Evolutionary conservation across 1,284 basidiomycete genomes (phyloP).

Genomic region (Malassezia globosa): DNA sequence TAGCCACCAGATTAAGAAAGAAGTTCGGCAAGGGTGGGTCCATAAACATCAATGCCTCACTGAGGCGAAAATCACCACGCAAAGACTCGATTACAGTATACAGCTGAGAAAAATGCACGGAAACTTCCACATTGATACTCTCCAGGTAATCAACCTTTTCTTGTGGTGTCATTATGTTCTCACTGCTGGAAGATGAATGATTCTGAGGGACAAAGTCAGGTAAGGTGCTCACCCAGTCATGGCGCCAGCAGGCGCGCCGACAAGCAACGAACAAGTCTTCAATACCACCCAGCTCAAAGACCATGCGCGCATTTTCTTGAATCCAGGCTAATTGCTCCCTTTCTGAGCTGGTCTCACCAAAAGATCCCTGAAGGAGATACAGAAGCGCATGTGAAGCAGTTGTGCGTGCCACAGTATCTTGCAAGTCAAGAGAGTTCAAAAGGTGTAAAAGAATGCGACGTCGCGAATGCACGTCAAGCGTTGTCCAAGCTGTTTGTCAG

Average conservation of each 20-base stretch:
- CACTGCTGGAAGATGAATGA: conserved; percentile 15
- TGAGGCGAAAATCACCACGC: conserved; percentile 34
- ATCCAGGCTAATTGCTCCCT: conserved; percentile 94
- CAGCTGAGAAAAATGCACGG: conserved; percentile 43
- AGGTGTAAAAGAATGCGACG: conserved; percentile 31
- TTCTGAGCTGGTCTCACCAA: conserved; percentile 75
- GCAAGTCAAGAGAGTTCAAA: conserved; percentile 33
- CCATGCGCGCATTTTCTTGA: conserved; percentile 78
- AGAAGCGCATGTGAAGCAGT: conserved; percentile 32
- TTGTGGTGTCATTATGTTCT: conserved; percentile 35
- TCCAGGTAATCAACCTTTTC: conserved; percentile 42
- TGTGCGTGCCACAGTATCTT: conserved; percentile 33
- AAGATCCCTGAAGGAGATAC: conserved; percentile 59
- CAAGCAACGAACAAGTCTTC: conserved; percentile 72
- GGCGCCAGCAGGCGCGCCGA: conserved; percentile 77
- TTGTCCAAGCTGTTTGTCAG: conserved; percentile 29
- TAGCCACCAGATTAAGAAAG: conserved; percentile 75
- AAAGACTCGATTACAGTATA: conserved; percentile 43
- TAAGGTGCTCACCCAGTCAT: conserved; percentile 53
- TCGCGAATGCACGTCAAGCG: conserved; percentile 27
- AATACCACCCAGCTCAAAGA: conserved; percentile 72
- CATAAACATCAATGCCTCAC: conserved; percentile 52
- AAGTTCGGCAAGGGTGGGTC: conserved; percentile 88
- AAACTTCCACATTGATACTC: conserved; percentile 44
- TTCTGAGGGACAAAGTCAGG: conserved; percentile 29